These are phyloP conservation scores for Trifolium subterraneum DNA, from an alignment of 306 rosid species.

Conservation along the genomic window DNA sequence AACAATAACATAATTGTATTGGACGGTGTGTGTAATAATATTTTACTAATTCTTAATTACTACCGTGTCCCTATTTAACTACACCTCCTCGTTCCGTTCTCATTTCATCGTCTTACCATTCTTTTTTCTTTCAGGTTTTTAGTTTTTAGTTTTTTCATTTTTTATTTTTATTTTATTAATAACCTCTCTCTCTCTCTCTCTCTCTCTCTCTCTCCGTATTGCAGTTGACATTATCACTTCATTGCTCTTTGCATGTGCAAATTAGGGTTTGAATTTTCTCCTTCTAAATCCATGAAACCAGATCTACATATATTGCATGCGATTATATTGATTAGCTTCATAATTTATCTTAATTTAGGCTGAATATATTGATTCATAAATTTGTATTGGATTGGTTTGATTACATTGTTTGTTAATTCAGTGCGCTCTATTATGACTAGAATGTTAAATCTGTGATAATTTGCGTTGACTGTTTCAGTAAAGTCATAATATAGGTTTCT, in stretches of 20 bases:
- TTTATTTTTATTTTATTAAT: not conserved
- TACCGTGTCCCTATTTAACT: too few relatives aligned
- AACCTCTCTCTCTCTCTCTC: not conserved
- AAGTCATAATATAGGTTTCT: too few relatives aligned
- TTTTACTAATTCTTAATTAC: too few relatives aligned
- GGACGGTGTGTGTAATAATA: too few relatives aligned
- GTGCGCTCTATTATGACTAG: not conserved
- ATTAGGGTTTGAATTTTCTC: constrained; percentile 33
- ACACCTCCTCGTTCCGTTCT: not conserved
- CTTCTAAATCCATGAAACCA: not conserved
- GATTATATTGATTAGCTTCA: not conserved
- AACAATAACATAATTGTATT: too few relatives aligned
- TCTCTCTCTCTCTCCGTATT: not conserved
- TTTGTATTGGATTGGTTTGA: constrained; percentile 1
- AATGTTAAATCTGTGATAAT: not conserved
- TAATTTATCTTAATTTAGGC: not conserved
- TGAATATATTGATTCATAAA: not conserved
- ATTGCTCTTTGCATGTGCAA: not conserved
- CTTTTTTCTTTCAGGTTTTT: not conserved
- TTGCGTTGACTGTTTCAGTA: too few relatives aligned
- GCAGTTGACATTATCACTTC: not conserved
- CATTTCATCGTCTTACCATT: not conserved
- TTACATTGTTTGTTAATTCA: not conserved
- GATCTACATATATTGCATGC: constrained; percentile 12
- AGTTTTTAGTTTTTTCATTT: not conserved